Percentiles rank a stretch among this genome's conserved stretches.
These are phyloP conservation scores for Gymnopilus dilepis DNA, from an alignment of 768 basidiomycete genomes.

Conservation along the genomic window DNA sequence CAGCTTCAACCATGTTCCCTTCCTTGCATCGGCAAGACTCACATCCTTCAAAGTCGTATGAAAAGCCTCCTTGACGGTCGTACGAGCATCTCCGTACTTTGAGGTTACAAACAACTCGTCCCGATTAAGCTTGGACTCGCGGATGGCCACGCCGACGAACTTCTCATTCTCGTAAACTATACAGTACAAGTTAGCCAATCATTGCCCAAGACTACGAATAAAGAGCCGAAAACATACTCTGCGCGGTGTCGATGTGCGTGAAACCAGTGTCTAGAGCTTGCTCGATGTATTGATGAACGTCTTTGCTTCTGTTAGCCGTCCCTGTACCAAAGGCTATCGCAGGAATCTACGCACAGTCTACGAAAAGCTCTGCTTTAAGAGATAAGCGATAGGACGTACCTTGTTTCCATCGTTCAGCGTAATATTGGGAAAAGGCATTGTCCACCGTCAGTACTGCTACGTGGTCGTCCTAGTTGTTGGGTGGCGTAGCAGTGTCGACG, in stretches of 20 bases:
- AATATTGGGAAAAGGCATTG: conserved; percentile 47
- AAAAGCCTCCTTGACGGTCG: conserved; percentile 46
- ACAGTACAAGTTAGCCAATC: conserved; percentile 12
- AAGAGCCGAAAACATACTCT: conserved; percentile 39
- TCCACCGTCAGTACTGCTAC: too few species aligned
- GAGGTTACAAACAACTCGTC: conserved; percentile 57
- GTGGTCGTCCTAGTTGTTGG: not conserved
- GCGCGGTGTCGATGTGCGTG: conserved; percentile 67
- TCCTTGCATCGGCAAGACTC: conserved; percentile 8
- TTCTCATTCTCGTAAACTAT: conserved; percentile 43
- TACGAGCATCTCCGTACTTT: conserved; percentile 49
- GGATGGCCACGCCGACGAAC: conserved; percentile 44
- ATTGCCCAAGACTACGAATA: not conserved
- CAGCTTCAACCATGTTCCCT: too few species aligned
- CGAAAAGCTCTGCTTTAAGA: too few species aligned
- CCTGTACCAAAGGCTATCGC: conserved; percentile 69
- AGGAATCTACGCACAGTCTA: conserved; percentile 50
- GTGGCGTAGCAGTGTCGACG: too few species aligned
- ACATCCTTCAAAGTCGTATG: conserved; percentile 57
- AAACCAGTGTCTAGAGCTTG: conserved; percentile 67
- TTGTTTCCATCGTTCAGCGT: conserved; percentile 47
- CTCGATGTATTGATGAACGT: conserved; percentile 57
- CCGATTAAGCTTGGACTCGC: conserved; percentile 49
- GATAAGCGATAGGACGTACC: conserved; percentile 23
- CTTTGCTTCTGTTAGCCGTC: conserved; percentile 45